A percentile compares a stretch with the other conserved stretches of the same genome.
These are phyloP conservation scores for Malassezia caprae DNA, from an alignment of 1,284 basidiomycete genomes.

Conservation along the genomic window DNA sequence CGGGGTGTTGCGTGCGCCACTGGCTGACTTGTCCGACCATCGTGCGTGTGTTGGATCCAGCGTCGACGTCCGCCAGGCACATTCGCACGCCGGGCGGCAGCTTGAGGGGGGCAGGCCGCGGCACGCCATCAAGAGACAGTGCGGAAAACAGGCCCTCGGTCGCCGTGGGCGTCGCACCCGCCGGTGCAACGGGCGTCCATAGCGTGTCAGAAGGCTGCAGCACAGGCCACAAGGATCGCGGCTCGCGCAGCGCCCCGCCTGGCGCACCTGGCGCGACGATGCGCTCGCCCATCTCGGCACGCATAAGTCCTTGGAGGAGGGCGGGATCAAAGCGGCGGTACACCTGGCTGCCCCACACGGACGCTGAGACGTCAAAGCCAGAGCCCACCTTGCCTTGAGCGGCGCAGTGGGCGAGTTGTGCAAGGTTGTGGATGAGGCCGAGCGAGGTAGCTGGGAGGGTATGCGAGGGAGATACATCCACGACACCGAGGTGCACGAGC, in stretches of 20 bases:
- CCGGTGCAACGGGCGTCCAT: constrained; percentile 29
- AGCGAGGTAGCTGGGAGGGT: constrained; percentile 24
- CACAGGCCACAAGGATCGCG: constrained; percentile 18
- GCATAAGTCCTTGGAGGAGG: constrained; percentile 22
- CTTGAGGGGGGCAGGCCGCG: constrained; percentile 31
- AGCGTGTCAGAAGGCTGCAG: constrained; percentile 34
- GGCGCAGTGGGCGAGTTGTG: constrained; percentile 88
- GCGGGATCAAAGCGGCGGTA: constrained; percentile 77
- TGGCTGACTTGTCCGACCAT: constrained; percentile 40
- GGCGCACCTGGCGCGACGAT: not conserved
- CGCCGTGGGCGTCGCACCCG: constrained; percentile 4
- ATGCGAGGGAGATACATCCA: not conserved
- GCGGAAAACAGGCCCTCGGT: constrained; percentile 2
- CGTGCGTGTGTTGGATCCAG: constrained; percentile 43
- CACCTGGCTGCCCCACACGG: constrained; percentile 85
- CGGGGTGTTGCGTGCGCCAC: constrained; percentile 36
- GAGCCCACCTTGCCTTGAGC: constrained; percentile 97
- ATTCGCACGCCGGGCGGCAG: constrained; percentile 39
- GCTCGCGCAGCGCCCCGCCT: not conserved
- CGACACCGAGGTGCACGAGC: constrained; percentile 63
- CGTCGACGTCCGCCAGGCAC: constrained; percentile 44
- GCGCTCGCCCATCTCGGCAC: constrained; percentile 1
- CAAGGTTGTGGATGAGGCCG: constrained; percentile 68
- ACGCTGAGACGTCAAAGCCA: constrained; percentile 90
- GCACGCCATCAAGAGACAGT: not conserved